Conservation (phyloP, 306 rosid genomes). For the Trifolium fragiferum region DNA sequence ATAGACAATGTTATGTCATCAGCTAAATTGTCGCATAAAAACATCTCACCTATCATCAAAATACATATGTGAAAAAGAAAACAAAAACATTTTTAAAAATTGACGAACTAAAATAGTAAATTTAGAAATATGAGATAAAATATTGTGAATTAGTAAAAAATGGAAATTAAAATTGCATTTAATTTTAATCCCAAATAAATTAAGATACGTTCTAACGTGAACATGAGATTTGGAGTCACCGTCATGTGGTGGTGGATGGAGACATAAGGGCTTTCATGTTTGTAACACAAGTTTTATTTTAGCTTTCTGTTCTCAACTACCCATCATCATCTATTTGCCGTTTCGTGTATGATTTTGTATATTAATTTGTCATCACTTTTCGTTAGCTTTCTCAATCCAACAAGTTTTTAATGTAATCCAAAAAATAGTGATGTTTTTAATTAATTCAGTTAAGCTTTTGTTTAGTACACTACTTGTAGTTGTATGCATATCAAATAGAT, state of each 20-base stretch:
- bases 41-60: no score
- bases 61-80: no score
- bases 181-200: background rate
- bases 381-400: conserved; percentile 2
- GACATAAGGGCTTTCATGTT: conserved; percentile 30
- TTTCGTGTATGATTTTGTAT: conserved; percentile 26
- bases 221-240: conserved; percentile 42
- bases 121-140: no score
- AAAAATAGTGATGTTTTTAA: conserved; percentile 6
- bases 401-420: conserved; percentile 10
- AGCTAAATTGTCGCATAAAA: no score
- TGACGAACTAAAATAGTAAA: no score
- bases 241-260: conserved; percentile 61
- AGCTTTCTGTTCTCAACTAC: conserved; percentile 19
- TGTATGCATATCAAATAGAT: conserved; percentile 21
- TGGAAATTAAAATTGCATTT: no score
- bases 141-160: no score
- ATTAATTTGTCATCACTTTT: background rate
- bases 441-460: background rate
- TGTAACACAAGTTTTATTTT: conserved; percentile 33
- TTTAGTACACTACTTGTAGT: conserved; percentile 19
- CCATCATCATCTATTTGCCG: conserved; percentile 44
- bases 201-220: conserved; percentile 15
- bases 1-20: no score
- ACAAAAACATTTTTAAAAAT: no score